Evolutionary conservation across 805 yeast genomes (phyloP), one percentile per base, ranked within the genome.

Genomic region (Candida silvicultrix): DNA sequence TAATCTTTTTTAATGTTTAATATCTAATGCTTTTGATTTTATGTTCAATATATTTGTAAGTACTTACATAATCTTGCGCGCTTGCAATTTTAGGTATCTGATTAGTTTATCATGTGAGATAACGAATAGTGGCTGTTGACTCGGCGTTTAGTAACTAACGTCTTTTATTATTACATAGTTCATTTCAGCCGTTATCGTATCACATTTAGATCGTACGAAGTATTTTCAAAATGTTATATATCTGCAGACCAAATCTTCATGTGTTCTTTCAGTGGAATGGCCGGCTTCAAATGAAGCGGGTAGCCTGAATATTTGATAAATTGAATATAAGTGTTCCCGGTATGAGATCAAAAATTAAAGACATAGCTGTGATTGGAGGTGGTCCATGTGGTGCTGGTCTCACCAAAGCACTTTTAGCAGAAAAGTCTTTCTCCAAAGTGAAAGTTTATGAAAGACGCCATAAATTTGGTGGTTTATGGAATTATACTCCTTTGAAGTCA

Each of bases 401-500:
- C 3, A 80, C 86, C 0, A 78, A 81, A 47, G 87, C 89, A 0
- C 67, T 87, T 11, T 51, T 75, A 8, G 73, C 69, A 10, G 89
- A 82, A 52, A 56, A 62, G 1, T 58, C 65, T 3, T 74, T 75
- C 51, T 65, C 70, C 31, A 56, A 62, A 40, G 69, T 86, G 41
- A 77, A 74, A 22, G 69, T 84, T 5, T 85, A 73, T 57, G 95
- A 86, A 51, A 68, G 75, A 41, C 71, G 85, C 49, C 52, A 66
- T 8, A 60, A 63, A n/a, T 59, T 75, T n/a, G 96, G 95, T 14
- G 96, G 96, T 0, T 66, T 87, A 9, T 88, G 96, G 96, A 76
- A 80, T 58, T 83, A 71, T 38, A 55, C 62, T 1, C 46, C 46
- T 3, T 38, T 41, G 10, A 59, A 59, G 37, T 48, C 54, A 1